Base-by-base conservation (phyloP, 495 filamentous ascomycete genomes). In the Penicillium daleae region DNA sequence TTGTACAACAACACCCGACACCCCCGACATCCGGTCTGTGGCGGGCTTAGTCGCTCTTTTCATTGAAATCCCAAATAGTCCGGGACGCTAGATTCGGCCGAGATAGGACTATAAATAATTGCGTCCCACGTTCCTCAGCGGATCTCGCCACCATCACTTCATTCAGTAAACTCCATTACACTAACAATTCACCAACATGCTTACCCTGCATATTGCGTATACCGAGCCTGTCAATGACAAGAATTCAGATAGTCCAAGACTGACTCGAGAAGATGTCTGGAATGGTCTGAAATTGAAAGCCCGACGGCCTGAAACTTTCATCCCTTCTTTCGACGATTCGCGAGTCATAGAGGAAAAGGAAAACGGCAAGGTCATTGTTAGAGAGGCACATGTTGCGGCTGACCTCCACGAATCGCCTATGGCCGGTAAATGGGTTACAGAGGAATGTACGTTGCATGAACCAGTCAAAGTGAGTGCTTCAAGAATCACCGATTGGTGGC, bases 301-400 rank as follows among this genome's bases (percentile, higher is more conserved):
- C 17, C 42, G 42, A 46, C n/a, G 42, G 12, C 42, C 42, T 12
- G 42, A 46, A 24, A 3, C 24, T 9, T 46, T 46, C 42, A 46
- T 46, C 1, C 42, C 42, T 13, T 46, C 42, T 24, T 46, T 46
- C 19, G 42, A 46, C 42, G 21, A 46, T 21, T 46, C 42, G 1
- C 42, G 42, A 46, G 42, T 46, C 42, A 21, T 46, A 21, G 42
- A 46, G 13, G 42, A 46, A 22, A 13, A 21, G 3, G 19, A 46
- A 4, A 24, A 46, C 21, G 42, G 42, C 21, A 46, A 10, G 19
- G 42, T 46, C 19, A 24, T 46, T 21, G 21, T 46, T 3, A 46
- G 42, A 46, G 42, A 46, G 42, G 42, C 42, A 8, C 42, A 46
- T 22, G 42, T 46, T 46, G 19, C 42, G 19, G 42, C 42, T 46